phyloP scores from a whole-genome alignment of 805 yeast species.

The Lachancea sp. region DNA sequence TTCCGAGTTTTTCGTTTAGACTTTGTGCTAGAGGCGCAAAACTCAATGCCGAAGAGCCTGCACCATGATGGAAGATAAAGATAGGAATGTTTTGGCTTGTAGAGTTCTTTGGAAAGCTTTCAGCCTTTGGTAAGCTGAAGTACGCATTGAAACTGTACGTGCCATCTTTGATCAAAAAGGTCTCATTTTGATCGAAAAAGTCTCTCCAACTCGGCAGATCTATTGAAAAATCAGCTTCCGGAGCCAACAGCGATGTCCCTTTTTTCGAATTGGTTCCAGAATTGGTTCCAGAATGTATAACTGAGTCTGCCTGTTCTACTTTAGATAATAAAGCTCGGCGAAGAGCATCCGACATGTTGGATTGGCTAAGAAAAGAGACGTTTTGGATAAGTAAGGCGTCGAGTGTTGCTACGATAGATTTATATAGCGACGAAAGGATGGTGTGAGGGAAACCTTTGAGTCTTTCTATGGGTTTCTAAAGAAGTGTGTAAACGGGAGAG shows the following conservation, averaged over 20 bases:
- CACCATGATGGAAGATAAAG: slow-evolving; percentile 85
- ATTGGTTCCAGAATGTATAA: background rate
- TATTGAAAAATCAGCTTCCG: too few species aligned
- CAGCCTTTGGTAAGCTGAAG: slow-evolving; percentile 44
- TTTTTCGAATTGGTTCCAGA: too few species aligned
- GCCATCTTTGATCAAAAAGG: slow-evolving; percentile 11
- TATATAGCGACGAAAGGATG: too few species aligned
- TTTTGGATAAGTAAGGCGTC: too few species aligned
- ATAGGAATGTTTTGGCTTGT: slow-evolving; percentile 39
- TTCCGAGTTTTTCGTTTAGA: slow-evolving; percentile 29
- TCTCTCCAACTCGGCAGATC: slow-evolving; percentile 19
- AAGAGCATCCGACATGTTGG: slow-evolving; percentile 6
- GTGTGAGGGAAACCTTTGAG: too few species aligned
- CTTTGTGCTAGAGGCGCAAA: slow-evolving; percentile 50
- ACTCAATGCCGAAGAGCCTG: slow-evolving; percentile 82
- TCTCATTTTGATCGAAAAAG: slow-evolving; percentile 19
- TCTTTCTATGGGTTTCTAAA: too few species aligned
- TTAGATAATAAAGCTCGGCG: slow-evolving; percentile 3
- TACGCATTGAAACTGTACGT: slow-evolving; percentile 44
- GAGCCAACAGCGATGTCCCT: too few species aligned
- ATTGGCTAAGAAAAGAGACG: too few species aligned
- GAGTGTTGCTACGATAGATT: too few species aligned
- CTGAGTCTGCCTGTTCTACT: slow-evolving; percentile 1
- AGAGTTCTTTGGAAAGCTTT: background rate
- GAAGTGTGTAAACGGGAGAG: too few species aligned